These are phyloP conservation scores for Protoeuglena noctilucae DNA, from an alignment of 139 green algal genomes.

Conservation along the genomic window DNA sequence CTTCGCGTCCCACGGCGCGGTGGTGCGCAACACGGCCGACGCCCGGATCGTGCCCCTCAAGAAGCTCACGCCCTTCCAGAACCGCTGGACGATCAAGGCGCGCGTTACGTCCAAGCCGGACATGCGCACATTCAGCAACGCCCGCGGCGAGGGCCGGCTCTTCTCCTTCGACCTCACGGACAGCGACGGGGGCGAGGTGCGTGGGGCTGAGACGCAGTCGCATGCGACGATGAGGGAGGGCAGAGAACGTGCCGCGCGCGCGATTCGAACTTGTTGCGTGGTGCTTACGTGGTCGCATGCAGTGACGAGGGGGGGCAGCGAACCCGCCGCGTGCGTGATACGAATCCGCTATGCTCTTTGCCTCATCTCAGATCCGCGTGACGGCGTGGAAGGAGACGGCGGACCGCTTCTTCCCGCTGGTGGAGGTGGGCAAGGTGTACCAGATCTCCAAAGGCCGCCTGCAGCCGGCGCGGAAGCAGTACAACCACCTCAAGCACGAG, in stretches of 20 bases:
- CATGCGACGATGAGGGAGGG: no score
- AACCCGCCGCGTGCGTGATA: no score
- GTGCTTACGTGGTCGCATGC: no score
- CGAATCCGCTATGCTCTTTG: no score
- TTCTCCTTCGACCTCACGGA: slow-evolving; percentile 80
- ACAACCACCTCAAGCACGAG: slow-evolving; percentile 59
- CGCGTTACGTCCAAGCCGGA: slow-evolving; percentile 64
- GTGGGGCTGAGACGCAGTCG: no score
- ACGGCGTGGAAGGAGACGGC: slow-evolving; percentile 53
- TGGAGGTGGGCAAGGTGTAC: slow-evolving; percentile 56
- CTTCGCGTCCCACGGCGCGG: slow-evolving; percentile 17
- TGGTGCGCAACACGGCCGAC: slow-evolving; percentile 36
- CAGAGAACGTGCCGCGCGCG: no score
- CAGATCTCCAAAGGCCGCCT: slow-evolving; percentile 64
- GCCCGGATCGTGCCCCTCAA: slow-evolving; percentile 64
- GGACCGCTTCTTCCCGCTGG: slow-evolving; percentile 18
- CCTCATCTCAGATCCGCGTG: slow-evolving; percentile 65
- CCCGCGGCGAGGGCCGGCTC: slow-evolving; percentile 66
- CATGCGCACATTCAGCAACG: slow-evolving; percentile 54
- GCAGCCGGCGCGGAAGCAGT: slow-evolving; percentile 40
- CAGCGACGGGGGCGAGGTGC: not conserved
- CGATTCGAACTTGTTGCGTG: no score
- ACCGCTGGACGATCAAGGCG: slow-evolving; percentile 85
- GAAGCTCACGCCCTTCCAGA: slow-evolving; percentile 80
- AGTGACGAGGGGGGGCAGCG: no score